These are phyloP conservation scores for Dactylellina leptospora DNA, from an alignment of 2,329 filamentous ascomycete genomes.

Conservation along the genomic window DNA sequence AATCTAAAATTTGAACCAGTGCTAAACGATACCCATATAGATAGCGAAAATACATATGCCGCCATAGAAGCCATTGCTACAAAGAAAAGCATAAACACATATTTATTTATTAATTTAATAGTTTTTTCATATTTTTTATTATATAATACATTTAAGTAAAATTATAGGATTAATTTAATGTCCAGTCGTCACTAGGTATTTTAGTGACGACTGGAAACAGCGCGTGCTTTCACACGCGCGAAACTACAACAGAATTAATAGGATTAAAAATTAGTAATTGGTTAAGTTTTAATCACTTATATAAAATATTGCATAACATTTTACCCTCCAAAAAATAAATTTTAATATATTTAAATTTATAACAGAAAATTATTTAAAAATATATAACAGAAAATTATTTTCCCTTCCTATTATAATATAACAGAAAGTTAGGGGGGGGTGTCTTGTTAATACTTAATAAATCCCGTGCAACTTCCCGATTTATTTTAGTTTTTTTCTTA, in stretches of 20 bases:
- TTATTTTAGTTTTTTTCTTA: slow-evolving; percentile 11
- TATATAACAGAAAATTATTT: slow-evolving; percentile 24
- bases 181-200: no score
- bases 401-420: slow-evolving; percentile 10
- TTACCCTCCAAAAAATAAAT: not conserved
- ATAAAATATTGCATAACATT: slow-evolving; percentile 8
- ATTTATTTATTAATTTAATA: slow-evolving; percentile 9
- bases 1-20: no score
- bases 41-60: no score
- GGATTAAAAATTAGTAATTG: slow-evolving; percentile 20
- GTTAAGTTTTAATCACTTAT: slow-evolving; percentile 6
- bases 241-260: slow-evolving; percentile 19
- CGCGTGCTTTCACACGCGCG: no score
- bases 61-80: no score
- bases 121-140: slow-evolving; percentile 17
- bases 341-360: slow-evolving; percentile 16
- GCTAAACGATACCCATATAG: no score
- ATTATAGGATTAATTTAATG: slow-evolving; percentile 25
- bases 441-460: slow-evolving; percentile 34
- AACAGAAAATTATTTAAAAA: slow-evolving; percentile 2
- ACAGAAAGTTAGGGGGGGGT: slow-evolving; percentile 19
- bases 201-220: no score
- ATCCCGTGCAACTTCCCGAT: slow-evolving; percentile 29
- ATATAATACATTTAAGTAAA: slow-evolving; percentile 22
- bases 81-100: no score